Percentiles rank a stretch among this genome's conserved stretches.
phyloP scores from a whole-genome alignment of 805 yeast species.

The Wickerhamiella spandovensis region DNA sequence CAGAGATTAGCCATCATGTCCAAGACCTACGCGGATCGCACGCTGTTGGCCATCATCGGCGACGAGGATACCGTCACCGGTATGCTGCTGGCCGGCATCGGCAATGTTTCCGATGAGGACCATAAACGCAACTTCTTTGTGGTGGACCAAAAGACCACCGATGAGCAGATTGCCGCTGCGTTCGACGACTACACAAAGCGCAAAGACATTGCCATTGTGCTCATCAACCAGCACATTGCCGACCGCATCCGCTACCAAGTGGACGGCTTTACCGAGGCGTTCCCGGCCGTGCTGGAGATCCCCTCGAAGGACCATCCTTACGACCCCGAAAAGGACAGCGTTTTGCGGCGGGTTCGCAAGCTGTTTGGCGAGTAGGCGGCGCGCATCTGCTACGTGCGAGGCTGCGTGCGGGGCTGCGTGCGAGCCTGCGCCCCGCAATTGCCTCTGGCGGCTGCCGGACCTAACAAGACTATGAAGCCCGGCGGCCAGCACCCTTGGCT shows the following conservation, averaged over 20 bases:
- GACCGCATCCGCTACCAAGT: slow-evolving; percentile 74
- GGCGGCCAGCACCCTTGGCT: too few species aligned
- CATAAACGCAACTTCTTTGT: slow-evolving; percentile 69
- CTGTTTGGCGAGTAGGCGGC: slow-evolving; percentile 68
- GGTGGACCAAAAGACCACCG: slow-evolving; percentile 66
- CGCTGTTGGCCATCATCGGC: slow-evolving; percentile 84
- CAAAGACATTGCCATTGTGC: slow-evolving; percentile 81
- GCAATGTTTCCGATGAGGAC: slow-evolving; percentile 53
- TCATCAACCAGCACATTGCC: slow-evolving; percentile 91
- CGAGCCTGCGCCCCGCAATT: neutral
- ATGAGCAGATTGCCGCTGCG: slow-evolving; percentile 58
- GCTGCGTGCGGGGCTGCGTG: neutral
- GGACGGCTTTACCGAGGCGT: slow-evolving; percentile 76
- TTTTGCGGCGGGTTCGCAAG: slow-evolving; percentile 85
- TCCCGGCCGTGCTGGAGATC: slow-evolving; percentile 92
- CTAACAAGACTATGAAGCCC: neutral
- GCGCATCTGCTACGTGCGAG: neutral
- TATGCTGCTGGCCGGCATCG: slow-evolving; percentile 85
- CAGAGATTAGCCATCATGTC: too few species aligned
- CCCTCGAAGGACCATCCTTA: slow-evolving; percentile 98
- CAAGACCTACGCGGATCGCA: slow-evolving; percentile 47
- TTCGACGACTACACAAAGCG: slow-evolving; percentile 69
- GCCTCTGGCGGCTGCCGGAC: neutral
- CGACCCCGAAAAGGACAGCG: slow-evolving; percentile 96
- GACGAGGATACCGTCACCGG: slow-evolving; percentile 98